phyloP scores from a whole-genome alignment of 805 yeast genomes.

The Candida montana region DNA sequence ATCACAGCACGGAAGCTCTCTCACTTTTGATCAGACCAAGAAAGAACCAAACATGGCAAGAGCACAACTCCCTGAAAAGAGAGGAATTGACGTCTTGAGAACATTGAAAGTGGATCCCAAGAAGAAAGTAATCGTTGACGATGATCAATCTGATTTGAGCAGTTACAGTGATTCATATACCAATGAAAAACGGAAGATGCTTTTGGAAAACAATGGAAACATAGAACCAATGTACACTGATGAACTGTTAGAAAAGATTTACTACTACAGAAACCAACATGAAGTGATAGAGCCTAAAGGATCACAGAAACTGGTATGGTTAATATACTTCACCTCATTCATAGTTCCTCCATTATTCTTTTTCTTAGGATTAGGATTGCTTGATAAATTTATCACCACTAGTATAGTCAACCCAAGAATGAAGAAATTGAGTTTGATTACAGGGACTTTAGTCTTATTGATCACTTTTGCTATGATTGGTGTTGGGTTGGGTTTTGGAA shows the following conservation, averaged over 20 bases:
- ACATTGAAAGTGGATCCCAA: not conserved
- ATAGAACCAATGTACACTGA: constrained; percentile 6
- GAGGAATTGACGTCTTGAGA: constrained; percentile 5
- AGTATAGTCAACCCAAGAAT: constrained; percentile 4
- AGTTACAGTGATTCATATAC: too few species aligned
- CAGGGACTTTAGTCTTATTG: constrained; percentile 16
- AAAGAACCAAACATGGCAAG: not conserved
- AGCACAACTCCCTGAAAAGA: not conserved
- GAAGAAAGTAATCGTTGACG: not conserved
- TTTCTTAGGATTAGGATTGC: constrained; percentile 23
- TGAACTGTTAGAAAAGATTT: constrained; percentile 17
- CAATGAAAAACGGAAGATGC: not conserved
- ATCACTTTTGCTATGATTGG: constrained; percentile 35
- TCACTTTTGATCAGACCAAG: not conserved
- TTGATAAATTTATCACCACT: constrained; percentile 15
- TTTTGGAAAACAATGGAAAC: not conserved
- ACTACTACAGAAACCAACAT: constrained; percentile 13
- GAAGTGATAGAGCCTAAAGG: not conserved
- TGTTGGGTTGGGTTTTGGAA: constrained; percentile 35
- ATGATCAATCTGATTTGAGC: not conserved
- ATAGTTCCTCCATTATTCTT: constrained; percentile 25
- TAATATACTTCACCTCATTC: constrained; percentile 17
- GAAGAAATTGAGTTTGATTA: constrained; percentile 17
- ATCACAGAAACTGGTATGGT: constrained; percentile 7
- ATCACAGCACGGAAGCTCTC: not conserved